A percentile compares a stretch with the other conserved stretches of the same genome.
phyloP scores from a whole-genome alignment of 352 stramenopile species.

The Pythium grandisporangium region DNA sequence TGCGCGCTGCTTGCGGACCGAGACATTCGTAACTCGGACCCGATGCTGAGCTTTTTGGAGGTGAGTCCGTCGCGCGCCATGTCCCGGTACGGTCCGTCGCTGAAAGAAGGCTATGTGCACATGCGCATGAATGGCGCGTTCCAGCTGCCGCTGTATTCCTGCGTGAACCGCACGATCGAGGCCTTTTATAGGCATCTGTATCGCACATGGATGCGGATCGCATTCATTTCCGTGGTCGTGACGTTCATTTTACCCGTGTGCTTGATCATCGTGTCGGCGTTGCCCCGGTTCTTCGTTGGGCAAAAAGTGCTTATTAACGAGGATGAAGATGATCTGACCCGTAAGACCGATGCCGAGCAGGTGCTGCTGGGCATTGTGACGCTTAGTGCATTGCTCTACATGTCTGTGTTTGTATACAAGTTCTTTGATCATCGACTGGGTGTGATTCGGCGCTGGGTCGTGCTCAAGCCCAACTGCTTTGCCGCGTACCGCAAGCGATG shows the following conservation, averaged over 20 bases:
- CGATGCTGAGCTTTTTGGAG: slow-evolving; percentile 70
- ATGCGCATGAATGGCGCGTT: slow-evolving; percentile 86
- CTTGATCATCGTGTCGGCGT: slow-evolving; percentile 61
- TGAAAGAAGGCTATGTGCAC: slow-evolving; percentile 85
- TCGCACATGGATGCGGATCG: slow-evolving; percentile 79
- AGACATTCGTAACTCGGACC: slow-evolving; percentile 66
- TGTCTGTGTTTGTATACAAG: slow-evolving; percentile 78
- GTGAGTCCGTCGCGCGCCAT: slow-evolving; percentile 70
- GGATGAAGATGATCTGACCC: slow-evolving; percentile 28
- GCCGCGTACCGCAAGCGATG: slow-evolving; percentile 66
- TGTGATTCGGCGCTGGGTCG: slow-evolving; percentile 79
- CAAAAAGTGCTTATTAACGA: slow-evolving; percentile 47
- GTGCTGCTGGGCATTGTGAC: slow-evolving; percentile 51
- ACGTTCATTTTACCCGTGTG: slow-evolving; percentile 74
- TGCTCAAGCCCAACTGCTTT: slow-evolving; percentile 83
- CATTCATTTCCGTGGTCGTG: slow-evolving; percentile 72
- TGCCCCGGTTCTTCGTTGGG: slow-evolving; percentile 55
- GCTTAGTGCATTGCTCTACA: slow-evolving; percentile 45
- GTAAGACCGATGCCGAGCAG: slow-evolving; percentile 31
- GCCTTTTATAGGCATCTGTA: slow-evolving; percentile 78
- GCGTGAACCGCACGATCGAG: slow-evolving; percentile 79
- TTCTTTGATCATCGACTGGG: slow-evolving; percentile 82
- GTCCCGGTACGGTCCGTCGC: slow-evolving; percentile 59
- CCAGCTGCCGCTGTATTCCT: slow-evolving; percentile 77
- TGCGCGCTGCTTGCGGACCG: slow-evolving; percentile 42